A percentile compares a stretch with the other conserved stretches of the same genome.
phyloP scores from a whole-genome alignment of 1,139 yeast genomes.

The Pichia norvegensis region DNA sequence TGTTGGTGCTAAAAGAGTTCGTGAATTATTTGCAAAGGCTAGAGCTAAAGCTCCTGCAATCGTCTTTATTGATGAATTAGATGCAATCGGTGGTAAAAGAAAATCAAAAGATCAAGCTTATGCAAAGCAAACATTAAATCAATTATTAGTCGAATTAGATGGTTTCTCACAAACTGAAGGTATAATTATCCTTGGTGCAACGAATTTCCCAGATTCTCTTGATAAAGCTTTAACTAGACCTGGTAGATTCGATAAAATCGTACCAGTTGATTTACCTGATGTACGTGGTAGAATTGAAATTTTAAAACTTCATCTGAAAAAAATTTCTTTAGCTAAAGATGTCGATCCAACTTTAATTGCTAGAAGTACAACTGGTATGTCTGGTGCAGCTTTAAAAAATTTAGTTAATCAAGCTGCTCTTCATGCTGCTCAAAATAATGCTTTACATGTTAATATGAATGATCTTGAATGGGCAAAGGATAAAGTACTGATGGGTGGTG shows the following conservation, averaged over 20 bases:
- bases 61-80: constrained; percentile 91
- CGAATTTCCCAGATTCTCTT: constrained; percentile 93
- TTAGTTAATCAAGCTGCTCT: constrained; percentile 97
- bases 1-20: constrained; percentile 95
- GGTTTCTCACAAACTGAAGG: constrained; percentile 93
- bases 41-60: constrained; percentile 95
- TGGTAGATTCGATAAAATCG: constrained; percentile 95
- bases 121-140: constrained; percentile 94
- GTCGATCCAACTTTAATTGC: constrained; percentile 89
- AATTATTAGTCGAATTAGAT: constrained; percentile 88
- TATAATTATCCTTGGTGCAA: constrained; percentile 93
- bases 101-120: constrained; percentile 97
- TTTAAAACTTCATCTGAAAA: constrained; percentile 83
- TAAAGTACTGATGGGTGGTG: constrained; percentile 96
- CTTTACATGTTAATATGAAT: constrained; percentile 79
- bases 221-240: constrained; percentile 98
- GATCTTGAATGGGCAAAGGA: constrained; percentile 99
- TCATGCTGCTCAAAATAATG: constrained; percentile 87
- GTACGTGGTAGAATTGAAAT: constrained; percentile 95
- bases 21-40: constrained; percentile 90
- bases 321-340: constrained; percentile 74
- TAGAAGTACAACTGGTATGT: constrained; percentile 93
- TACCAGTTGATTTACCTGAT: constrained; percentile 92
- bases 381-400: constrained; percentile 95
- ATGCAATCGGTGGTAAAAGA: constrained; percentile 97